Conservation (phyloP, 331 rosid genomes). For the Arachis monticola region DNA sequence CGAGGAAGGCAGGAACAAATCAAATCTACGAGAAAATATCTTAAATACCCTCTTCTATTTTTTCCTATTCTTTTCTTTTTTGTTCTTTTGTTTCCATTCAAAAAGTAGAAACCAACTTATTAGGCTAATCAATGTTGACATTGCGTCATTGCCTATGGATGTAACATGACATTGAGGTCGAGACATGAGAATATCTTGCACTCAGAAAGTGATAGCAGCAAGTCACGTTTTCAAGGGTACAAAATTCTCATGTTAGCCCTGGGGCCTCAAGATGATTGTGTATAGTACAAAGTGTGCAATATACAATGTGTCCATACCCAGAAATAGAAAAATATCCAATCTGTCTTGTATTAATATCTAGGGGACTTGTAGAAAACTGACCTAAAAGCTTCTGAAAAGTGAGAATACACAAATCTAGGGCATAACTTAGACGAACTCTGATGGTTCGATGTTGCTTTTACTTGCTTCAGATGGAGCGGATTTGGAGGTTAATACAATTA, state of each 20-base stretch:
- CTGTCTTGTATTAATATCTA: conserved; percentile 27
- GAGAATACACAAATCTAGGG: conserved; percentile 39
- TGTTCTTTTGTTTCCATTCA: not conserved
- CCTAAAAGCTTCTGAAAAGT: conserved; percentile 21
- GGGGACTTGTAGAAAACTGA: conserved; percentile 16
- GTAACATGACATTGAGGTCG: not conserved
- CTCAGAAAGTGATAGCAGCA: not conserved
- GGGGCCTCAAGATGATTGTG: conserved; percentile 1
- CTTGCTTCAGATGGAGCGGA: conserved; percentile 23
- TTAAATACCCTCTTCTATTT: too few relatives aligned
- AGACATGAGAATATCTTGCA: not conserved
- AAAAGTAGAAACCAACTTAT: not conserved
- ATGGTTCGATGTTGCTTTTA: conserved; percentile 17
- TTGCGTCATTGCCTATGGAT: not conserved
- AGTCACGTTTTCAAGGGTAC: not conserved
- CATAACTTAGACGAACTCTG: conserved; percentile 16
- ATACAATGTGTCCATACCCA: not conserved
- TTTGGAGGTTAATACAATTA: conserved; percentile 37
- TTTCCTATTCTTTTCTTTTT: too few relatives aligned
- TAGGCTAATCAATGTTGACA: not conserved
- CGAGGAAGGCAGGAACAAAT: not conserved
- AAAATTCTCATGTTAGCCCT: conserved; percentile 26
- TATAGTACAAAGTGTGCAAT: not conserved
- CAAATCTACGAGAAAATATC: too few relatives aligned
- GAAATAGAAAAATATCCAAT: conserved; percentile 10